Evolutionary conservation across 768 basidiomycete genomes (phyloP), one percentile per base, ranked within the genome.

Genomic region (Lyophyllum atratum): DNA sequence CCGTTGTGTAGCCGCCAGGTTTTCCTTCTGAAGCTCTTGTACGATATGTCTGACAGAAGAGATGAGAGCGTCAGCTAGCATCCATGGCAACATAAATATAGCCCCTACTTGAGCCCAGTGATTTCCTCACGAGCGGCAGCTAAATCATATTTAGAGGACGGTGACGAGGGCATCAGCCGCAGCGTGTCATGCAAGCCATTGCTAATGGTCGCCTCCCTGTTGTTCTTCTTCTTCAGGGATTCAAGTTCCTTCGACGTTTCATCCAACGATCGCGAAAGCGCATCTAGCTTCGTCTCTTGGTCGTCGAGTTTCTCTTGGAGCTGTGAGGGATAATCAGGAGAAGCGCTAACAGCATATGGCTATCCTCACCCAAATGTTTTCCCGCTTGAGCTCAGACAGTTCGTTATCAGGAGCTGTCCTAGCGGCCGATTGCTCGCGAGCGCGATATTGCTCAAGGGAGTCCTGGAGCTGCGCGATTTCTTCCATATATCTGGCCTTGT

Each of bases 21-120:
- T 91, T 72, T 97, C 95, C 64, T 90, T 89, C 66, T 92, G 90
- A 39, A 97, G 77, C 63, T 94, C 90, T 67, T 92, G 89, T 21
- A 97, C 85, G 64, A 97, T 92, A 65, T 93, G 88, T 72, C 91
- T 92, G 58, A 1, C 17, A 51, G 8, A 34, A 5, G 17, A 37
- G 34, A 9, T 7, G 19, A 25, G 2, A 11, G 22, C 6, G 53
- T 53, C 19, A 49, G 50, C n/a, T 7, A 39, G 14, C 12, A 0
- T 8, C 4, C 37, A 26, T 2, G 17, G 12, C n/a, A 51, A 14
- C 15, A 21, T 39, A 49, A 10, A 24, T 19, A 19, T 11, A 48
- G 17, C 59, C 45, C 79, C 24, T 68, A 92, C 91, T 95, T 95
- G 39, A 95, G 81, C 8, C 93, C 93, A 12, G 80, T 85, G 55